Conservation (phyloP, 345 rosid species). For the Streptanthus diversifolius region DNA sequence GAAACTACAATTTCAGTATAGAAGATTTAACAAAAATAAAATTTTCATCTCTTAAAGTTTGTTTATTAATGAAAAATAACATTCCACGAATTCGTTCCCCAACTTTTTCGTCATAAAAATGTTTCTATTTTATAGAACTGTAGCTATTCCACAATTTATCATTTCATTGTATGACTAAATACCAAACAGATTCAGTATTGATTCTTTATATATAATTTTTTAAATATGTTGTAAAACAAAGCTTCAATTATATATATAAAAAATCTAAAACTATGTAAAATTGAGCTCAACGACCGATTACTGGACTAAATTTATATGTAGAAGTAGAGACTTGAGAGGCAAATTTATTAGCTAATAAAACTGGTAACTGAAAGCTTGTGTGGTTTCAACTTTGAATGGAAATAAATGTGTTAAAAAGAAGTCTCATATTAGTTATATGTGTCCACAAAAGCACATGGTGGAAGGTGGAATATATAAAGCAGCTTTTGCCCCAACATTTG, state of each 20-base stretch:
- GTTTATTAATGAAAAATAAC: neutral
- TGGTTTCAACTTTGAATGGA: slow-evolving; percentile 20
- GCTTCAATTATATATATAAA: neutral
- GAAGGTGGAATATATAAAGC: neutral
- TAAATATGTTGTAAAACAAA: neutral
- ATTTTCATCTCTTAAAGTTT: neutral
- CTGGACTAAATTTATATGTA: slow-evolving; percentile 11
- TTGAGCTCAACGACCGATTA: neutral
- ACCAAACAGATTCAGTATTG: neutral
- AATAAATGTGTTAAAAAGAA: slow-evolving; percentile 13
- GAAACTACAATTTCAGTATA: neutral
- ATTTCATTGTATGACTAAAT: neutral
- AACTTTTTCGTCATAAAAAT: neutral
- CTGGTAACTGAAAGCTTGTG: neutral
- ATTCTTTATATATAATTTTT: neutral
- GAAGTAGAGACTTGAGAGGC: slow-evolving; percentile 13
- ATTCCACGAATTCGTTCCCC: neutral
- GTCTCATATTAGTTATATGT: neutral
- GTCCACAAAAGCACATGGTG: slow-evolving; percentile 9
- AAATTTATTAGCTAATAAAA: too few relatives aligned
- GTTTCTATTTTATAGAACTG: neutral
- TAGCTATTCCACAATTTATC: neutral
- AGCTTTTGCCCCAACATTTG: neutral
- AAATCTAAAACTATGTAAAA: neutral
- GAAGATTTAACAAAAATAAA: neutral